Base-by-base conservation (phyloP, 2,329 filamentous ascomycete species). In the Penicillium sp. region DNA sequence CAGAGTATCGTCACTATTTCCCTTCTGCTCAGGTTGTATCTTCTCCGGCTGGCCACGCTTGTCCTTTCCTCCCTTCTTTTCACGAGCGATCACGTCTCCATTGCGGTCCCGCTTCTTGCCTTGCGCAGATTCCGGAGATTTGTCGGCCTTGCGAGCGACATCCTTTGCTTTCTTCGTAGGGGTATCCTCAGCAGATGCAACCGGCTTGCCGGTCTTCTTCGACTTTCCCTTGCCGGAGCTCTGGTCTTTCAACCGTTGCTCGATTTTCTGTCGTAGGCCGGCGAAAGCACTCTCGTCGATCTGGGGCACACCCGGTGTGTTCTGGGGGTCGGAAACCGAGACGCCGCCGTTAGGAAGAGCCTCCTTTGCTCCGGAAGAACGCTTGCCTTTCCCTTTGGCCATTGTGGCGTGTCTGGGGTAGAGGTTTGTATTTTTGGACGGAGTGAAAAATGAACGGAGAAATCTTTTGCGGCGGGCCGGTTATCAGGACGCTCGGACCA, bases 41-140 rank as follows among this genome's bases (percentile, higher is more conserved):
- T 53, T 53, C 31, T 47, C 40, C 5, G 46, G 35, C 14, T 56
- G 52, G 9, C 41, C 34, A 10, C 46, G 39, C 19, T 55, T 59
- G 11, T 44, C 27, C 28, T 56, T 57, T 30, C 36, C 48, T 25
- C 39, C 37, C 21, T 60, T 57, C 43, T 61, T 62, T 14, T 62
- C 56, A 16, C 57, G 56, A 21, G 60, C 54, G 40, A 73, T 73
- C 40, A 71, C 59, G 30, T 70, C 65, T 13, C 70, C 70, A 50
- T 66, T 70, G 48, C 65, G 64, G 54, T 71, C 72, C 37, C 70
- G 62, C 49, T 74, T 74, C 53, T 69, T 71, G 41, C 68, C 68
- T 32, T 64, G 47, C n/a, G 51, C 47, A 31, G 41, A 36, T 27
- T 58, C 48, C 17, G 59, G 57, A 16, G 45, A 56, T 32, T 57